Evolutionary conservation across 2,329 filamentous ascomycete species (phyloP).

Genomic region (Aspergillus udagawae): DNA sequence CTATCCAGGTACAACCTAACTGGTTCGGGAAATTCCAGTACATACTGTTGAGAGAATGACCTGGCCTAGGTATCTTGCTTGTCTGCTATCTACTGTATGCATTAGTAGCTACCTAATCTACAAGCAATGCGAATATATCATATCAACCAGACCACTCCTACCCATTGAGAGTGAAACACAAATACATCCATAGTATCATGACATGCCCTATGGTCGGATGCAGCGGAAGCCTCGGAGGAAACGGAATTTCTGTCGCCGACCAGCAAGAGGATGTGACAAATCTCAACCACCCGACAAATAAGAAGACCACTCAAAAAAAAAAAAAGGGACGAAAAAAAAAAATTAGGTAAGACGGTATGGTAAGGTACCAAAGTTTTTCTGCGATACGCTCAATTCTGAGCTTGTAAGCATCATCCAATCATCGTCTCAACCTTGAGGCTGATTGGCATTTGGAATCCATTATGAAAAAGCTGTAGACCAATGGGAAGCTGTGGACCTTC

Average conservation of each 20-base stretch:
- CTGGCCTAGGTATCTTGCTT: neutral
- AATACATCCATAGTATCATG: neutral
- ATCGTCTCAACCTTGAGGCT: constrained; percentile 4
- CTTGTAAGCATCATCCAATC: neutral
- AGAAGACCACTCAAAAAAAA: constrained; percentile 1
- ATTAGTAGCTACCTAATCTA: neutral
- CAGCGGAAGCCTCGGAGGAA: constrained; percentile 23
- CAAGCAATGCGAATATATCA: neutral
- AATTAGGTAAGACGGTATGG: neutral
- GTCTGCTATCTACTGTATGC: neutral
- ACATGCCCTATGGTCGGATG: constrained; percentile 14
- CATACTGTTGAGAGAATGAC: too few relatives aligned
- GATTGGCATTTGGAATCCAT: constrained; percentile 18
- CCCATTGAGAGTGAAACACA: neutral
- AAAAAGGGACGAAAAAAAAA: constrained; percentile 5
- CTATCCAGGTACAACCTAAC: neutral
- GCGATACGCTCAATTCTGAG: constrained; percentile 5
- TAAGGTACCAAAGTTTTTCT: neutral
- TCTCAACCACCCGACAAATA: neutral
- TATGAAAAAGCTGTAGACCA: constrained; percentile 16
- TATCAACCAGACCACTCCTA: constrained; percentile 3
- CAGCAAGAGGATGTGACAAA: neutral
- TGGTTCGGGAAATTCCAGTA: neutral
- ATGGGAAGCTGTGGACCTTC: constrained; percentile 21
- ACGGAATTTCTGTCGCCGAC: constrained; percentile 13